Conservation (phyloP, 805 yeast species). For the Pachysolen tannophilus region DNA sequence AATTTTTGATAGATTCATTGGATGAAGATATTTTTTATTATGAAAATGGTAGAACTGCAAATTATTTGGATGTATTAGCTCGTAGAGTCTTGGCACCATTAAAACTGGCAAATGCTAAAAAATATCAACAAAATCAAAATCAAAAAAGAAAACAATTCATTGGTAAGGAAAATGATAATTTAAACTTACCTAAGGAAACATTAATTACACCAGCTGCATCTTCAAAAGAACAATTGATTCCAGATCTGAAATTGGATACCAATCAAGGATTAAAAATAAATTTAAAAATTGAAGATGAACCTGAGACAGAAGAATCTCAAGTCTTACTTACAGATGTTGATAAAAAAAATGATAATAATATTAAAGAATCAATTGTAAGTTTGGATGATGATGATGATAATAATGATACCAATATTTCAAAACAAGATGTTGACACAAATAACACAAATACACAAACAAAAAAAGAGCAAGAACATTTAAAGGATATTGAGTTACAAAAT, state of each 20-base stretch:
- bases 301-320: constrained; percentile 1
- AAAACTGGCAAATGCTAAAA: constrained; percentile 11
- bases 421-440: constrained; percentile 7
- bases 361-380: constrained; percentile 6
- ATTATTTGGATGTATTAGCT: constrained; percentile 65
- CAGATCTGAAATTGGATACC: constrained; percentile 6
- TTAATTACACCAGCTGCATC: constrained; percentile 22
- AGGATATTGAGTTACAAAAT: constrained; percentile 12
- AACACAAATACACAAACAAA: constrained; percentile 8
- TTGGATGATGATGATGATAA: constrained; percentile 8
- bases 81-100: constrained; percentile 41
- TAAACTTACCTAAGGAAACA: constrained; percentile 24
- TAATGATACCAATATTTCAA: constrained; percentile 3
- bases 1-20: constrained; percentile 61
- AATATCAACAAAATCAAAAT: constrained; percentile 7
- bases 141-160: constrained; percentile 5
- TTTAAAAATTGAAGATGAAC: constrained; percentile 22
- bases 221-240: too few species aligned
- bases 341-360: constrained; percentile 3
- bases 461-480: constrained; percentile 6
- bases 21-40: constrained; percentile 44
- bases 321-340: constrained; percentile 1
- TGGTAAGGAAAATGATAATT: constrained; percentile 11
- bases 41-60: constrained; percentile 35
- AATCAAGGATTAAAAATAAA: constrained; percentile 27